Conservation (phyloP, 139 green algal genomes). For the Auxenochlorella protothecoides region DNA sequence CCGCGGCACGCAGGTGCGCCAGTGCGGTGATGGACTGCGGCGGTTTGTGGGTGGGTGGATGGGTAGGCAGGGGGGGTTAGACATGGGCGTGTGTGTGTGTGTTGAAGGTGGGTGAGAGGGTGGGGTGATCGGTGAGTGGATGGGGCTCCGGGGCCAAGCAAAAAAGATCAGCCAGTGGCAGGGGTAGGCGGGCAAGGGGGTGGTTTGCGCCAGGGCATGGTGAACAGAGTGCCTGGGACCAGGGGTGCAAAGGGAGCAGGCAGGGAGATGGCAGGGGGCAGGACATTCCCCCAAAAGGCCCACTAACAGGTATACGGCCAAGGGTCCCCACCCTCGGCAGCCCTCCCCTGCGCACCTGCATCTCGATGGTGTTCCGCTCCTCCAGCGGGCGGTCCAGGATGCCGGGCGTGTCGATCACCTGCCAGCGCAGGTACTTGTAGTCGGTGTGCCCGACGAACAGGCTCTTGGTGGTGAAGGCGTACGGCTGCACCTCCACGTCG, state of each 20-base stretch:
- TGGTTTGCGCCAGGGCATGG: too few species aligned
- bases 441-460: conserved; percentile 97
- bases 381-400: conserved; percentile 97
- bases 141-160: too few species aligned
- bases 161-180: too few species aligned
- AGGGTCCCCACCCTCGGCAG: too few species aligned
- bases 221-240: too few species aligned
- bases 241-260: too few species aligned
- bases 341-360: conserved; percentile 49
- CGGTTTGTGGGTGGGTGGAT: too few species aligned
- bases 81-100: background rate
- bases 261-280: too few species aligned
- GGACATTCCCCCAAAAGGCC: too few species aligned
- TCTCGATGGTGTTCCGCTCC: conserved; percentile 99
- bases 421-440: conserved; percentile 96
- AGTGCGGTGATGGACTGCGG: conserved; percentile 87
- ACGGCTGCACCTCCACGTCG: conserved; percentile 98
- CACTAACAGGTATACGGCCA: too few species aligned
- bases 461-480: conserved; percentile 93
- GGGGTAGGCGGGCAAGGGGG: too few species aligned
- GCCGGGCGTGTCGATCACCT: conserved; percentile 97
- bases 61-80: background rate
- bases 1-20: conserved; percentile 90
- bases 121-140: background rate
- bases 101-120: background rate